Evolutionary conservation across 805 yeast genomes (phyloP).

Genomic region (Geotrichum ghanense): DNA sequence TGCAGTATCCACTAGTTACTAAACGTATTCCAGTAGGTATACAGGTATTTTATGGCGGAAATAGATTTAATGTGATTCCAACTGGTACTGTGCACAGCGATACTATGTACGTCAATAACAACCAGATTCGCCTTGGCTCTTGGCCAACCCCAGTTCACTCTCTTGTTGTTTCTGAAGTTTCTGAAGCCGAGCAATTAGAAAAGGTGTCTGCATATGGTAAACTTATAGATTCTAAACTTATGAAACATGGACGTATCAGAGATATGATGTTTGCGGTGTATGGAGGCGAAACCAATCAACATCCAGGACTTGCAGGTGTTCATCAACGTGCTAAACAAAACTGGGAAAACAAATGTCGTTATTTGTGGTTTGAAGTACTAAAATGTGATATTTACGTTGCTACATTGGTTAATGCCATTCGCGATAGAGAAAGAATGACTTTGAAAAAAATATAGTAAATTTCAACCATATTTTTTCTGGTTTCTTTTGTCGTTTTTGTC

Average conservation of each 20-base stretch:
- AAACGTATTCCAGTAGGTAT: neutral
- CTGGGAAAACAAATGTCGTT: conserved; percentile 23
- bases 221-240: neutral
- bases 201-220: neutral
- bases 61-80: neutral
- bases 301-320: neutral
- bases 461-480: no score
- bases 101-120: neutral
- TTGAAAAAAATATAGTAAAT: no score
- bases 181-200: neutral
- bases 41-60: neutral
- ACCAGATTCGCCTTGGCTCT: neutral
- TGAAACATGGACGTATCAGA: neutral
- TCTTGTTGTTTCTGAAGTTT: neutral
- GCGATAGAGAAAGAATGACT: conserved; percentile 9
- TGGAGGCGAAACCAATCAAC: neutral
- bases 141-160: neutral
- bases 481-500: no score
- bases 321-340: conserved; percentile 8
- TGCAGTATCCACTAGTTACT: neutral
- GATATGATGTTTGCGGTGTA: neutral
- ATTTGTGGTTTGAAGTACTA: conserved; percentile 17
- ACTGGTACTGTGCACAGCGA: neutral
- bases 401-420: conserved; percentile 14
- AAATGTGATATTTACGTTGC: conserved; percentile 20